phyloP scores from a whole-genome alignment of 1,284 basidiomycete species.

The Amylostereum chailletii region DNA sequence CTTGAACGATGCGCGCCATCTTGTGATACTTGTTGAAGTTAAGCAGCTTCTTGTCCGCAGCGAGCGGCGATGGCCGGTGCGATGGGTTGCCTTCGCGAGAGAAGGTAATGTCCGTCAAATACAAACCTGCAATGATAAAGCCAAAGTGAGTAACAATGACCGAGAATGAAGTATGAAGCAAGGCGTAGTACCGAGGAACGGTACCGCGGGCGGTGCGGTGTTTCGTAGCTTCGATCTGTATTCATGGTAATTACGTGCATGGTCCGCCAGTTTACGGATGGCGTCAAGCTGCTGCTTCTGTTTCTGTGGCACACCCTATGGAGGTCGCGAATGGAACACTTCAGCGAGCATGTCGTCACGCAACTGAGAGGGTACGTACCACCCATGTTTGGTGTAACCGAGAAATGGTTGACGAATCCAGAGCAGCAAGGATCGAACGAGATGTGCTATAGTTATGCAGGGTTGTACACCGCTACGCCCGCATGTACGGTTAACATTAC shows the following conservation, averaged over 20 bases:
- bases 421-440: slow-evolving; percentile 86
- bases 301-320: slow-evolving; percentile 78
- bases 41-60: slow-evolving; percentile 73
- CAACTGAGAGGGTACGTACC: slow-evolving; percentile 36
- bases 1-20: slow-evolving; percentile 82
- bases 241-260: slow-evolving; percentile 85
- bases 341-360: slow-evolving; percentile 1
- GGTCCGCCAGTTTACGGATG: slow-evolving; percentile 81
- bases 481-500: slow-evolving; percentile 21
- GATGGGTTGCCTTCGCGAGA: slow-evolving; percentile 92
- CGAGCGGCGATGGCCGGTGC: slow-evolving; percentile 71
- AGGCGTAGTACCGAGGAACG: slow-evolving; percentile 67
- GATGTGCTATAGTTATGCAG: slow-evolving; percentile 91
- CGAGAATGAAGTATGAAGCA: too few relatives aligned
- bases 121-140: slow-evolving; percentile 47
- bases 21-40: slow-evolving; percentile 96
- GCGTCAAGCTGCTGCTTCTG: slow-evolving; percentile 74
- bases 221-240: slow-evolving; percentile 82
- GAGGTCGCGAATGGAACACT: slow-evolving; percentile 11
- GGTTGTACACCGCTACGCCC: slow-evolving; percentile 66
- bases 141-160: slow-evolving; percentile 16
- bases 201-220: slow-evolving; percentile 81
- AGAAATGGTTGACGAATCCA: slow-evolving; percentile 92
- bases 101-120: slow-evolving; percentile 91
- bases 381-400: slow-evolving; percentile 89